Evolutionary conservation across 1,284 basidiomycete species (phyloP).

Genomic region (Pterula multifida): DNA sequence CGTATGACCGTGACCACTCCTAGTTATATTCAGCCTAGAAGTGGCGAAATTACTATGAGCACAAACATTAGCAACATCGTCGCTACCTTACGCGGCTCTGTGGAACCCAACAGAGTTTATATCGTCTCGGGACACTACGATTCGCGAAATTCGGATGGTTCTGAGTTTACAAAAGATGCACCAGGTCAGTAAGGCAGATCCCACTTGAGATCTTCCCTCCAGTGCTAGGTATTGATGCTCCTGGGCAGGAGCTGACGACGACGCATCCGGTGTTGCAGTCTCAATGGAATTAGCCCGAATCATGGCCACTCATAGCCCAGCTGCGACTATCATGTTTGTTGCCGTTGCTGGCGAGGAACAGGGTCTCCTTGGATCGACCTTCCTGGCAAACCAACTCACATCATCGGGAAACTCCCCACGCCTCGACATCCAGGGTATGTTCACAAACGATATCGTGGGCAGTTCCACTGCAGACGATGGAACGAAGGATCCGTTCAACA

Average conservation of each 20-base stretch:
- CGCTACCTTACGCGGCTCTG: constrained; percentile 33
- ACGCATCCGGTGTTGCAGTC: constrained; percentile 41
- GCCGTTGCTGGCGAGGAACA: constrained; percentile 13
- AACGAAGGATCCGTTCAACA: constrained; percentile 28
- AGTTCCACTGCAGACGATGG: constrained; percentile 35
- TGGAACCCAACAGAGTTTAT: constrained; percentile 37
- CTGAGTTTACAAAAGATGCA: constrained; percentile 31
- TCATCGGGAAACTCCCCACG: constrained; percentile 19
- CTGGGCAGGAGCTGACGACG: constrained; percentile 17
- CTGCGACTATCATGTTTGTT: constrained; percentile 39
- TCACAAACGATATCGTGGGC: constrained; percentile 40
- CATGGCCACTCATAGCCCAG: constrained; percentile 29
- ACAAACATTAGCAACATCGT: constrained; percentile 39
- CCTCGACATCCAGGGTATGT: constrained; percentile 39
- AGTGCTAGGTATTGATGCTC: constrained; percentile 15
- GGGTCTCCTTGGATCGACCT: constrained; percentile 32
- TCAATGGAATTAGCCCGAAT: constrained; percentile 38
- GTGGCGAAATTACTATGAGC: constrained; percentile 22
- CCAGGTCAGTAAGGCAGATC: constrained; percentile 20
- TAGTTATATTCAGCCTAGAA: constrained; percentile 30
- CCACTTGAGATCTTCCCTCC: constrained; percentile 14
- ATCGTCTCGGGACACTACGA: constrained; percentile 44
- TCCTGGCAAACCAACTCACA: constrained; percentile 30
- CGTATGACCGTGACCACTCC: constrained; percentile 33
- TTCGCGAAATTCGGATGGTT: constrained; percentile 28